Evolutionary conservation across 345 rosid species (phyloP), one percentile per base, ranked within the genome.

Genomic region (Gossypium bickii): DNA sequence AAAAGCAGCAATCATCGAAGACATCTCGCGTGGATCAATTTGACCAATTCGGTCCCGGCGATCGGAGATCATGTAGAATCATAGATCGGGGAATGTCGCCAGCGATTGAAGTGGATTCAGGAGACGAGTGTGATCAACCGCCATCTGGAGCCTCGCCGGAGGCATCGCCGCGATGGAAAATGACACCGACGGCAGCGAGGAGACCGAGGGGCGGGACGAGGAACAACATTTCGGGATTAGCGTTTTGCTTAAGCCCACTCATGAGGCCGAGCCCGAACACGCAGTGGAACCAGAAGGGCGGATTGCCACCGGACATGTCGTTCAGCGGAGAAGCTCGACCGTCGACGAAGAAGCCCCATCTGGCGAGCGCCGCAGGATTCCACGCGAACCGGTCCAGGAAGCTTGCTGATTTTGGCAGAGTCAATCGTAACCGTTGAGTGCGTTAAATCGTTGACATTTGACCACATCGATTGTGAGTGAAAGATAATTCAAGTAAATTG

Each of bases 61-160:
- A 81, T 5, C 85, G 73, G 27, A 80, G 71, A 68, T 85, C 79
- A 29, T 71, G 82, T 12, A 83, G 78, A 58, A 76, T 78, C 56
- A 47, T 70, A 47, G 83, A 87, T 67, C 93, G 92, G 62, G 97
- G 98, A 83, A 89, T 94, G 93, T 94, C 98, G 18, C 98, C 97
- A 12, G 89, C 81, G 48, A 75, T 81, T 13, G 84, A 79, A 15
- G 29, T 51, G 38, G 78, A 84, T 45, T 63, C 63, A 41, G 87
- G 82, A 20, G 85, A 75, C 17, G 89, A 83, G 9, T 68, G 45
- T 49, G 88, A 58, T 24, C 62, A 7, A 57, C 61, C 61, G 61
- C 81, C 85, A 12, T 79, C 80, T 15, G 84, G 81, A 4, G 84
- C 83, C 60, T 79, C 87, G 59, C 72, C 85, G 27, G 93, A 86